Base-by-base conservation (phyloP, 2,329 filamentous ascomycete species). In the Claviceps maximensis region DNA sequence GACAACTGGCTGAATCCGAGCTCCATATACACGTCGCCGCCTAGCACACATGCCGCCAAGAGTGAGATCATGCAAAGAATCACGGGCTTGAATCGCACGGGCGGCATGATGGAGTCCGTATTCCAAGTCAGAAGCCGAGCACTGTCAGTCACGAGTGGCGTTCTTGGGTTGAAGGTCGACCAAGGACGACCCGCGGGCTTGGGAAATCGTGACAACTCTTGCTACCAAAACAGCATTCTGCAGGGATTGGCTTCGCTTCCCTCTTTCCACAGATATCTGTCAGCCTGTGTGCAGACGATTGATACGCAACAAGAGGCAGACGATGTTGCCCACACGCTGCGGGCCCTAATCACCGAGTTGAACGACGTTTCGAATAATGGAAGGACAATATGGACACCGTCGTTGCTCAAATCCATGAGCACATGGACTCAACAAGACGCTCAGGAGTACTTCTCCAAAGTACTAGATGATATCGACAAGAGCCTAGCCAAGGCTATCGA, bases 351-450 rank as follows among this genome's bases (percentile, higher is more conserved):
- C 49, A 70, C 70, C n/a, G 79, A 82, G 53, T 72, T 96, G 40
- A 87, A 86, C 60, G 77, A 85, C 61, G 70, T 78, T 0, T 71
- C 75, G 9, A 87, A 89, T 61, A 84, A 87, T 56, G 88, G 88
- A 8, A 78, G 76, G 61, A 84, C 83, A 21, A 73, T 96, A 15
- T 95, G 88, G 88, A 89, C 89, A 7, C 87, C 88, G 0, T 72
- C 78, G 0, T 80, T 85, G 52, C 72, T 96, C 47, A 95, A 95
- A 68, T 90, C 84, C 10, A 94, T 97, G 84, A 91, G 85, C 67
- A 95, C 87, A 31, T 95, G 87, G 80, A 87, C 94, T 60, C 93
- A 97, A 65, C 93, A 98, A 68, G 93, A 98, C 69, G 93, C 93
- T 5, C 93, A 97, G 65, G 93, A 98, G 67, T 98, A 97, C 67